Base-by-base conservation (phyloP, 805 yeast genomes). In the Metschnikowia drakensbergensis region DNA sequence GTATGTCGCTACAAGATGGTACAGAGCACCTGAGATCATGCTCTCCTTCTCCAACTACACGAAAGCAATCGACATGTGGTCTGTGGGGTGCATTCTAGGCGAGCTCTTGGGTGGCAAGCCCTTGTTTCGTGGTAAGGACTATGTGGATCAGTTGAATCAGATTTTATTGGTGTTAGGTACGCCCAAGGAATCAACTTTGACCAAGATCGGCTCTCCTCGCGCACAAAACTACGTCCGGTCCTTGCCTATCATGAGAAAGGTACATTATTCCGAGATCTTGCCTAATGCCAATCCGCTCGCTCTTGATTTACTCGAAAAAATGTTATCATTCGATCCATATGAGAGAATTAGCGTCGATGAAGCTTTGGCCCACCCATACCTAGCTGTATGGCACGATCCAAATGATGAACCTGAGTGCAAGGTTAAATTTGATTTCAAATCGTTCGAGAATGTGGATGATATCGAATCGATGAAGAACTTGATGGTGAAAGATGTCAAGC, bases 1-100 rank as follows among this genome's bases (percentile, higher is more conserved):
- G 66, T 94, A 94, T 64, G 99, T 94, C 27, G 98, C 99, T 30
- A 94, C 99, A 0, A 79, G 99, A 65, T 94, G 99, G 99, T 94
- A 94, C 68, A 76, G 99, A 57, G 99, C 99, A 3, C 99, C 99
- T 0, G 99, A 94, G 63, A 90, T 94, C 67, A 92, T 94, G 90
- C 75, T 94, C 47, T 85, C 95, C 54, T 89, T 88, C 72, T 96
- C 94, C 65, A 88, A 91, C 50, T 92, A 92, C 67, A 88, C 98
- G 5, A 91, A 89, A 69, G 97, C 99, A 25, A 92, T 94, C 51
- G 99, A 94, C 66, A 79, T 94, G 49, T 94, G 99, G 99, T 89
- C 97, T 0, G 96, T 94, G 22, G 99, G 99, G 3, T 94, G 99
- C 70, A 91, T 94, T 50, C 71, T 94, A 47, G 99, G 98, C 1